Evolutionary conservation across 371 early-diverging fungal genomes (phyloP), one percentile per base, ranked within the genome.

Genomic region (Circinella minor): DNA sequence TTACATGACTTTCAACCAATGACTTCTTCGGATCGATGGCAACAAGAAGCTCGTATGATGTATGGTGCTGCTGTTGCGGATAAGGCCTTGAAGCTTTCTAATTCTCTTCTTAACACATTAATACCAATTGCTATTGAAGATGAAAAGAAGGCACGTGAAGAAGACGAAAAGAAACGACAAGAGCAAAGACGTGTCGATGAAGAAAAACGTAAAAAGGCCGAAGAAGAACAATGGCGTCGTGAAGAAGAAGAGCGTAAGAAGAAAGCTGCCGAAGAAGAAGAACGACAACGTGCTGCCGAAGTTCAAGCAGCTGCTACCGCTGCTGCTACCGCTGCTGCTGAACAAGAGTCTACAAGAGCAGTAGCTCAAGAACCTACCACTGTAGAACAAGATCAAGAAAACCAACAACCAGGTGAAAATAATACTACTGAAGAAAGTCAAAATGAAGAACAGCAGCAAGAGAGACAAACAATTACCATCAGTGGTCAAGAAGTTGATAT

Each of bases 11-110:
- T 91, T 77, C 86, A 84, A 57, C 93, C 94, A 6, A 81, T 90
- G 85, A 81, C 89, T 4, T 92, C 94, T 1, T 68, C 82, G 17
- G 94, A 95, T 71, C 89, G 98, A 3, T 97, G 97, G 97, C 83
- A 87, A 27, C 94, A 96, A 75, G 96, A 96, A 77, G 91, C 90
- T 15, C 88, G 91, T 13, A 85, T 96, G 87, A 81, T 94, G 86
- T 94, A 89, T 75, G 95, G 95, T 4, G 68, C 76, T 10, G 67
- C 83, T 9, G 79, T 86, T 7, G 71, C 80, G 13, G 91, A 90
- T 9, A 91, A 87, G 70, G 89, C 92, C 0, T 59, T 83, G 4
- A 81, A 89, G 36, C 73, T 93, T 13, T 74, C 79, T 9, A 89
- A 93, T 67, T 77, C 83, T 17, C 68, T 96, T 11, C 74, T 93